A percentile compares a stretch with the other conserved stretches of the same genome.
Conservation (phyloP, 2,329 filamentous ascomycete genomes). For the Stemphylium vesicarium region DNA sequence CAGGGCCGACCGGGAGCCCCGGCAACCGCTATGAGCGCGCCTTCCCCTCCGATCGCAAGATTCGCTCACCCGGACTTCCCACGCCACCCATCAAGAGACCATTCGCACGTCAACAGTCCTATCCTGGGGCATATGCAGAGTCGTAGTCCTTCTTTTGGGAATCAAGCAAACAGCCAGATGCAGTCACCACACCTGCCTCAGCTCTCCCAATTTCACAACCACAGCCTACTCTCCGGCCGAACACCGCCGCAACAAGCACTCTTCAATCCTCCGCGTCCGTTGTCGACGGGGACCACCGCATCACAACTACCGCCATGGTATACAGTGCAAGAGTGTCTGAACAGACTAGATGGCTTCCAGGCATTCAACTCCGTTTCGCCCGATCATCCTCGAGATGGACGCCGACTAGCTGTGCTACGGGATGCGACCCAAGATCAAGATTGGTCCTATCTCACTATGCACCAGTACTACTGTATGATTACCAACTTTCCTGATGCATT, state of each 20-base stretch:
- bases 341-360: conserved; percentile 13
- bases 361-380: not conserved
- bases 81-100: conserved; percentile 4
- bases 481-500: conserved; percentile 44
- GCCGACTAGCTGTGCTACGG: conserved; percentile 40
- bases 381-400: conserved; percentile 8
- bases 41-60: not conserved
- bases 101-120: conserved; percentile 9
- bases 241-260: conserved; percentile 11
- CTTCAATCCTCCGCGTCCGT: not conserved
- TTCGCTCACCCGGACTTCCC: not conserved
- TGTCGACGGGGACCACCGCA: not conserved
- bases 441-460: conserved; percentile 39
- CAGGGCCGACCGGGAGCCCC: not conserved
- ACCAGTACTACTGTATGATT: conserved; percentile 40
- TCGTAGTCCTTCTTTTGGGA: conserved; percentile 6
- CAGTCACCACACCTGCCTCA: conserved; percentile 13
- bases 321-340: conserved; percentile 16
- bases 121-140: conserved; percentile 1
- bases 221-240: not conserved
- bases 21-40: not conserved
- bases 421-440: conserved; percentile 39
- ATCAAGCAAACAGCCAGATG: conserved; percentile 1
- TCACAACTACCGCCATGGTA: conserved; percentile 18
- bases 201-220: conserved; percentile 1